Percentiles rank a stretch among this genome's conserved stretches.
Conservation (phyloP, 306 rosid species). For the Citrullus amarus region DNA sequence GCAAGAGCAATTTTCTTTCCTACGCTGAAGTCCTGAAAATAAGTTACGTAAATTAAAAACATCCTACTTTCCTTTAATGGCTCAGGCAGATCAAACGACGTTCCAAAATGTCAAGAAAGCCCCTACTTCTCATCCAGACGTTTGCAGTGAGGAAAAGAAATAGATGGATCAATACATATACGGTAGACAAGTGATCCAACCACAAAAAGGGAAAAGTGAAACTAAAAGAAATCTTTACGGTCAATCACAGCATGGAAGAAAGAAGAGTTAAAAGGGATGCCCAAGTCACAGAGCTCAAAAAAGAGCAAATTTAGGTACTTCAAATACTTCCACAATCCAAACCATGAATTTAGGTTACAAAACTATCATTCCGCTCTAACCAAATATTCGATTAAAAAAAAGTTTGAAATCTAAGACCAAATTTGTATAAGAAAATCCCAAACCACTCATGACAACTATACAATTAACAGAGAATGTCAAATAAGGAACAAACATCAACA, state of each 20-base stretch:
- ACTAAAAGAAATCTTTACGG: too few species aligned
- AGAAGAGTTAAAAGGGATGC: too few species aligned
- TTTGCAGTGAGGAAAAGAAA: too few species aligned
- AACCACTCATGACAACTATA: too few species aligned
- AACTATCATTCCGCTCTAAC: neutral
- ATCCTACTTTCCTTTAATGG: neutral
- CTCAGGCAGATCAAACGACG: neutral
- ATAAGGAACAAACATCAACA: neutral
- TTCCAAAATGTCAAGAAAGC: neutral
- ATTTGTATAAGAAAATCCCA: too few species aligned
- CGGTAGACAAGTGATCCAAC: too few species aligned
- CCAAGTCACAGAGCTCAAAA: too few species aligned
- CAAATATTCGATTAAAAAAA: neutral
- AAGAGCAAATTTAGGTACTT: neutral
- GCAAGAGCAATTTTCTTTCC: slow-evolving; percentile 59
- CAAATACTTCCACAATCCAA: neutral
- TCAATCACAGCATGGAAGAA: too few species aligned
- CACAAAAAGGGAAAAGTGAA: too few species aligned
- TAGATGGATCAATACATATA: too few species aligned
- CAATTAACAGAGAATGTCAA: neutral
- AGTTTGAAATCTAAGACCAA: neutral
- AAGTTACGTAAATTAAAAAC: slow-evolving; percentile 7
- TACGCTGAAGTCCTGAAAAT: slow-evolving; percentile 57
- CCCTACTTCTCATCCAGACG: neutral
- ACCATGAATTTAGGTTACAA: neutral